Percentiles rank a stretch among this genome's conserved stretches.
phyloP scores from a whole-genome alignment of 768 basidiomycete species.

The Boletus sensibilis region DNA sequence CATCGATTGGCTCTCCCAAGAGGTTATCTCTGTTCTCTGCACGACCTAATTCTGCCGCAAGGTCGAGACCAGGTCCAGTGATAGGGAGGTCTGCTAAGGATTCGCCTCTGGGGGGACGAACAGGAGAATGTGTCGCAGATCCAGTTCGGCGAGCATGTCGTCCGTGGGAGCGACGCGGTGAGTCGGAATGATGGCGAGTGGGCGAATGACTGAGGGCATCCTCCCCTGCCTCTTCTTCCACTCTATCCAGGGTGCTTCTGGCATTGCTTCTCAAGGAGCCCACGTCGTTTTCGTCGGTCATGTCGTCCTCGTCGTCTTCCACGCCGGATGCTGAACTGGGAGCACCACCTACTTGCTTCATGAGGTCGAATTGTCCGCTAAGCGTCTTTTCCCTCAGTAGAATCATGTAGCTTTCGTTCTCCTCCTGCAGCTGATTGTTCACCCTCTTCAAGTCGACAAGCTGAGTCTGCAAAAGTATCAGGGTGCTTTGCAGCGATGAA shows the following conservation, averaged over 20 bases:
- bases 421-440: slow-evolving; percentile 87
- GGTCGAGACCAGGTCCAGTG: slow-evolving; percentile 84
- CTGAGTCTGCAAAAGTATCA: slow-evolving; percentile 82
- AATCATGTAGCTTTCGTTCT: slow-evolving; percentile 97
- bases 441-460: slow-evolving; percentile 84
- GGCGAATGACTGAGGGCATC: slow-evolving; percentile 42
- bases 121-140: slow-evolving; percentile 50
- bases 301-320: slow-evolving; percentile 33
- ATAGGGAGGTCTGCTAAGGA: slow-evolving; percentile 84
- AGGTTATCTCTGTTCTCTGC: slow-evolving; percentile 87
- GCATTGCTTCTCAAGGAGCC: slow-evolving; percentile 57
- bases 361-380: slow-evolving; percentile 80
- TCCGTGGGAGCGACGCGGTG: slow-evolving; percentile 41
- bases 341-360: slow-evolving; percentile 60
- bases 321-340: slow-evolving; percentile 41
- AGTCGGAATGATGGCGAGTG: slow-evolving; percentile 38
- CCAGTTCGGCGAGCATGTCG: slow-evolving; percentile 53
- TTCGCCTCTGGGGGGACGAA: slow-evolving; percentile 57
- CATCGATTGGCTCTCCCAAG: slow-evolving; percentile 53
- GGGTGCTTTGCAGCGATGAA: slow-evolving; percentile 76
- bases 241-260: slow-evolving; percentile 59
- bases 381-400: slow-evolving; percentile 88
- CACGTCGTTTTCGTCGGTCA: slow-evolving; percentile 44
- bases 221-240: slow-evolving; percentile 51
- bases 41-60: slow-evolving; percentile 88